Base-by-base conservation (phyloP, 768 basidiomycete genomes). In the Termitomyces titanicus region DNA sequence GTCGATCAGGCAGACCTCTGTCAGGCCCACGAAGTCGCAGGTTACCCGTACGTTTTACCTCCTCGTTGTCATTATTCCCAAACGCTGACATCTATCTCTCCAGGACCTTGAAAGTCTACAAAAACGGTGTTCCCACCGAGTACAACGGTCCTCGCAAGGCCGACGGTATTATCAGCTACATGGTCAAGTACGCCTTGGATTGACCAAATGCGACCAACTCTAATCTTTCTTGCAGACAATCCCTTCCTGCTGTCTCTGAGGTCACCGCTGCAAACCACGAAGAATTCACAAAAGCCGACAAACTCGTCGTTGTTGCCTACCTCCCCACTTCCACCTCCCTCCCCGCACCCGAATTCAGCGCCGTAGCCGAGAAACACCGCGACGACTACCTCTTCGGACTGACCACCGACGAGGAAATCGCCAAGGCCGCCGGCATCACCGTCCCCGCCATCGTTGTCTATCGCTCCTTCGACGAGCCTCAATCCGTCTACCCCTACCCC, bases 161-260 rank as follows among this genome's bases (percentile, higher is more conserved):
- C 10, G 97, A 98, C 60, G 95, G 97, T 17, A 99, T 99, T 66
- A 76, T 96, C 68, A 85, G 85, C 71, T 97, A 97, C 77, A 98
- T 98, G 96, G 69, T 82, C 78, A 98, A 98, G 95, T 95, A 59
- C 73, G 3, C 17, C 6, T 10, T 44, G 18, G n/a, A 9, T 31
- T 51, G 18, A 24, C 40, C 42, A n/a, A 27, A n/a, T 24, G 13
- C 12, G 13, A 34, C n/a, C 34, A 1, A 6, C 25, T 18, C 35
- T 27, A 24, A 50, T 7, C 44, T 54, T 47, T 24, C 39, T 6
- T 56, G 37, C 46, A 76, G 94, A 69, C 97, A 98, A 80, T 86
- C 92, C 9, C 83, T 98, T 17, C 97, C 97, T 9, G 94, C 97
- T 37, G 89, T 98, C 20, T 86, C 92, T 6, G 79, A 85, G 35